Evolutionary conservation across 2,329 filamentous ascomycete genomes (phyloP).

Genomic region (Claviceps arundinis): DNA sequence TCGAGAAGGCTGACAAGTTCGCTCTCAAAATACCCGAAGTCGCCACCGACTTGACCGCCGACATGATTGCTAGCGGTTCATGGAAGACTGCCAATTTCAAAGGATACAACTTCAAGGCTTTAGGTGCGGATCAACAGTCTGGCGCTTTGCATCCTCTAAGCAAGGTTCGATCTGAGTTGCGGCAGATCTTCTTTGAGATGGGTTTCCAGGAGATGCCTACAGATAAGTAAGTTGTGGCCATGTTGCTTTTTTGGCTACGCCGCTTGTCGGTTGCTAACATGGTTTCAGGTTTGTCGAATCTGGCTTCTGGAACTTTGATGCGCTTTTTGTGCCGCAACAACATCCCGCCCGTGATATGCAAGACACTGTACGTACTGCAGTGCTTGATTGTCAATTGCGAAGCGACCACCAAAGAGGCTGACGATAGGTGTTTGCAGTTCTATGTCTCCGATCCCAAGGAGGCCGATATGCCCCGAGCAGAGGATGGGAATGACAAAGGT

Average conservation of each 20-base stretch:
- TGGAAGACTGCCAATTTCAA: slow-evolving; percentile 94
- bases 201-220: slow-evolving; percentile 98
- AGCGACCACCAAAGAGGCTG: neutral
- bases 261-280: neutral
- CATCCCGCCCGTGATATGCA: slow-evolving; percentile 94
- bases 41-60: slow-evolving; percentile 86
- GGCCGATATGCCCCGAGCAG: slow-evolving; percentile 48
- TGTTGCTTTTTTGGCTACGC: no score
- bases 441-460: slow-evolving; percentile 82
- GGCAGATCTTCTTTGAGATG: slow-evolving; percentile 98
- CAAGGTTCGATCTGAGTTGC: slow-evolving; percentile 91
- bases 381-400: neutral
- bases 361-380: slow-evolving; percentile 46
- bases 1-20: slow-evolving; percentile 77
- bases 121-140: slow-evolving; percentile 47
- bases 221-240: slow-evolving; percentile 35
- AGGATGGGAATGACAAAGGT: slow-evolving; percentile 36
- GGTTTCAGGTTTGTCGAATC: slow-evolving; percentile 62
- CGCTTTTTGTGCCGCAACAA: slow-evolving; percentile 88
- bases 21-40: slow-evolving; percentile 80
- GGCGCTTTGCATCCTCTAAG: slow-evolving; percentile 61
- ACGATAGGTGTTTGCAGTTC: slow-evolving; percentile 33
- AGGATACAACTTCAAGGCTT: slow-evolving; percentile 61
- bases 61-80: slow-evolving; percentile 76
- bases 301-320: slow-evolving; percentile 96